phyloP scores from a whole-genome alignment of 176 grass and related monocot species.

The Thalia dealbata region DNA sequence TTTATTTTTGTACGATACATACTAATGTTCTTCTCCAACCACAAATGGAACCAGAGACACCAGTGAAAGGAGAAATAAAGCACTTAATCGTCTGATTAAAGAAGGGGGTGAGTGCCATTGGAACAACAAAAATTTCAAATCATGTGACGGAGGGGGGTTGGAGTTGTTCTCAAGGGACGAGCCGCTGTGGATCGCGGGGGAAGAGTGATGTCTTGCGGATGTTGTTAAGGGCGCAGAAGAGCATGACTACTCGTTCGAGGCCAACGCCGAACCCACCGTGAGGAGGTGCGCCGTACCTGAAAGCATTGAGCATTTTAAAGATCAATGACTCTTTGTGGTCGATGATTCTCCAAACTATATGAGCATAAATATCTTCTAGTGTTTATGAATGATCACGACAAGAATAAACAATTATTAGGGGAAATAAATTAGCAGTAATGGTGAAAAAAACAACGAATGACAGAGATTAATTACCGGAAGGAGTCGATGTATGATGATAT shows the following conservation, averaged over 20 bases:
- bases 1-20: no score
- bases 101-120: no score
- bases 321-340: no score
- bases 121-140: no score
- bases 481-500: constrained; percentile 75
- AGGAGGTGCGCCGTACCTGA: constrained; percentile 46
- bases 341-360: no score
- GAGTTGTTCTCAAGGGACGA: constrained; percentile 34
- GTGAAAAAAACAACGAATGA: not conserved
- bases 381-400: not conserved
- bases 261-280: constrained; percentile 57
- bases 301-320: not conserved
- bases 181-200: constrained; percentile 62
- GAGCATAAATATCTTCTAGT: no score
- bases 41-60: no score
- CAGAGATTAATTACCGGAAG: constrained; percentile 39
- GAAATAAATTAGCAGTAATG: not conserved
- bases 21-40: no score
- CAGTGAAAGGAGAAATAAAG: not conserved
- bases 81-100: no score
- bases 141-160: no score
- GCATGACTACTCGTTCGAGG: constrained; percentile 57
- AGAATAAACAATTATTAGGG: not conserved
- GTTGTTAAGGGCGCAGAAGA: constrained; percentile 72
- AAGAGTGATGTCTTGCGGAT: constrained; percentile 70